Percentiles rank a stretch among this genome's conserved stretches.
Conservation (phyloP, 2,329 filamentous ascomycete species). For the Monilinia aucupariae region DNA sequence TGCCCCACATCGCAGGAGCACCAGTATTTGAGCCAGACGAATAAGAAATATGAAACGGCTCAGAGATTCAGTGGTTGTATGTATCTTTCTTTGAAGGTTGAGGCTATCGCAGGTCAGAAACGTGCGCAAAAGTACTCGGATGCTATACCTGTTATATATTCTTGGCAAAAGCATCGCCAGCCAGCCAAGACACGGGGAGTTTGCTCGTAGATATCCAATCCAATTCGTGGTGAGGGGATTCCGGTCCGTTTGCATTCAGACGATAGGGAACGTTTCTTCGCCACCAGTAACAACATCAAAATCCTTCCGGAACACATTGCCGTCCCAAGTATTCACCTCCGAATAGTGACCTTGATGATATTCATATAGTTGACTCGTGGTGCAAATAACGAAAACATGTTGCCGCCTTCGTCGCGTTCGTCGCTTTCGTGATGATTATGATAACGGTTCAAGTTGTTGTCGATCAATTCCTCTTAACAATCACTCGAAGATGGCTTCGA, state of each 20-base stretch:
- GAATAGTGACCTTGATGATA: background rate
- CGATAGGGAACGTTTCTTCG: background rate
- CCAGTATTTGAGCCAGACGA: too few species aligned
- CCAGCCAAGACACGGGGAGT: background rate
- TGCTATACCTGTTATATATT: background rate
- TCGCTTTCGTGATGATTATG: too few species aligned
- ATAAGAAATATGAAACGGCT: too few species aligned
- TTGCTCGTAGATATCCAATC: too few species aligned
- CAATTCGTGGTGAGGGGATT: background rate
- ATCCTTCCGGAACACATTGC: background rate
- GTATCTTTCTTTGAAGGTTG: background rate
- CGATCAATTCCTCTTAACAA: background rate
- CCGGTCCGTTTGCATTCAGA: background rate
- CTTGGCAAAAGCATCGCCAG: background rate
- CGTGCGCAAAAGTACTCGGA: too few species aligned
- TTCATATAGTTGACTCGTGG: background rate
- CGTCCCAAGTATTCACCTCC: background rate
- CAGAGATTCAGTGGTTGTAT: too few species aligned
- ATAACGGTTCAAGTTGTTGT: background rate
- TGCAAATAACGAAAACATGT: background rate
- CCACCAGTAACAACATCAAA: too few species aligned
- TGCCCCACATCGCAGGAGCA: background rate
- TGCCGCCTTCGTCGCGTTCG: background rate
- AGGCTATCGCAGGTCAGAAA: background rate
- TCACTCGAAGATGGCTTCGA: constrained; percentile 18